Evolutionary conservation across 257 asterid genomes (phyloP), one percentile per base, ranked within the genome.

Genomic region (Eucommia ulmoides): DNA sequence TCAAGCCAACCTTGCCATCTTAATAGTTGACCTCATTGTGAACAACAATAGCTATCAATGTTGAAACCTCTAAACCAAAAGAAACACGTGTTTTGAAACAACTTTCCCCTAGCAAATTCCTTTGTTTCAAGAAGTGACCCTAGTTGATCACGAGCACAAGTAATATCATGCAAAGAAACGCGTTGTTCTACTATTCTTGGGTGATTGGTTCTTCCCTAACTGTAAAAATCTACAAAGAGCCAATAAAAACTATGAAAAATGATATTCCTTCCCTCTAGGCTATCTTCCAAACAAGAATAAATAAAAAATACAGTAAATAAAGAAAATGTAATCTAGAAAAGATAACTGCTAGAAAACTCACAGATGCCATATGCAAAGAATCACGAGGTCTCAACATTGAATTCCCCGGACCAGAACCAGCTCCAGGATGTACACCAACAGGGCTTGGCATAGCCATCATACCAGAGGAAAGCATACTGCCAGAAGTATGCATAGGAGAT

Each of bases 321-420:
- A n/a, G n/a, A n/a, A n/a, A n/a, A n/a, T n/a, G n/a, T n/a, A n/a
- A n/a, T n/a, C n/a, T n/a, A n/a, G n/a, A n/a, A 25, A 49, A 50
- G 22, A 18, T 11, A 33, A 70, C 20, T 51, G 26, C 8, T 49
- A 49, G 7, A 64, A 20, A 48, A 62, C 96, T 68, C 65, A 91
- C 99, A 80, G 82, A 81, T 70, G 73, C 72, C 75, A 75, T 55
- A 59, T 70, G 83, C 62, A 66, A 53, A 56, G 77, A 65, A 33
- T 84, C 97, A 52, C 83, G 84, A 56, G 88, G 75, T 67, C 88
- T 77, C 53, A 61, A 58, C 52, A 63, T 54, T 6, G 94, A 57
- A 70, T 75, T 83, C 64, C 82, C 93, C 54, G 75, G 96, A 57
- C 76, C 70, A 69, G 81, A 60, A 26, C 88, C 78, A 20, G 62